Evolutionary conservation across 176 grass and related monocot genomes (phyloP), one percentile per base, ranked within the genome.

Genomic region (Neostapfia colusana): DNA sequence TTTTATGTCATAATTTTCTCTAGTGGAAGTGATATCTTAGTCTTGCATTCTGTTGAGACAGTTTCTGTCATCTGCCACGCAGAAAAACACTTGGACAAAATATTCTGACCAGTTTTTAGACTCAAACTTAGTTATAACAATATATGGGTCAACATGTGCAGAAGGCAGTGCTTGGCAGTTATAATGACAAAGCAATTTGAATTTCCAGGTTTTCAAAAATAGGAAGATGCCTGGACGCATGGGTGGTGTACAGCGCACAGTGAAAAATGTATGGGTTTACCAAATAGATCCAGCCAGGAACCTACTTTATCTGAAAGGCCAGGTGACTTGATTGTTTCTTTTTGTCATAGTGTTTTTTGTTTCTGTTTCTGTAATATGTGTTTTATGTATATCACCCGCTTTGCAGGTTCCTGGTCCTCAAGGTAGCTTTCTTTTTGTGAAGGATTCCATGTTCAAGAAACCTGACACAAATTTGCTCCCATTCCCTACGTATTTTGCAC

Each of bases 221-320:
- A 85, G 81, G 75, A 99, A 99, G 73, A 99, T 95, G 89, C 78
- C 95, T 81, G 96, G 96, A 13, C 82, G 87, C 53, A 99, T 99
- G 96, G 96, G 96, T 83, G 96, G 89, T 48, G 89, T 85, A 44
- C 91, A 95, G 65, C 79, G 85, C 11, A 99, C 91, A 0, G 89
- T 95, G 42, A 92, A 99, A 81, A 99, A 99, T 87, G 96, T 99
- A 31, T 99, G 96, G 96, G 80, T 95, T 61, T 99, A 99, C 55
- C 93, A 95, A 92, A 92, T 95, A 57, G 92, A 95, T 20, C 95
- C 96, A 44, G 85, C 85, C n/a, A 91, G 96, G 87, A 99, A 99
- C 68, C 85, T 99, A 15, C 87, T 99, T 54, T 95, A 85, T 87
- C 76, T 95, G 65, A 99, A 84, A 86, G 96, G 96, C 74, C 96